Evolutionary conservation across 2,329 filamentous ascomycete genomes (phyloP).

Genomic region (Arthrobotrys megalospora): DNA sequence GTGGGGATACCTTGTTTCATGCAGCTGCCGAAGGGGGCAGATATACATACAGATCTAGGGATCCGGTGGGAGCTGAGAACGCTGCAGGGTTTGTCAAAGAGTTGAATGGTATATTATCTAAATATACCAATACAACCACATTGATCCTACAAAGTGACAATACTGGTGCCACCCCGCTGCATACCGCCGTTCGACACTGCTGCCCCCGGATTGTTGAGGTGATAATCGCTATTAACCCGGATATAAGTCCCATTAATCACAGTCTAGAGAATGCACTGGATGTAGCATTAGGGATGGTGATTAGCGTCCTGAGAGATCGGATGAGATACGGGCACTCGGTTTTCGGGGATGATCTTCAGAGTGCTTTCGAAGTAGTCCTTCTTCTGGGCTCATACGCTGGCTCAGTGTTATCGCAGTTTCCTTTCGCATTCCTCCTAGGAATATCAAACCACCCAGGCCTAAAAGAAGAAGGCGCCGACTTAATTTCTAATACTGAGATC

Average conservation of each 20-base stretch:
- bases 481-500: slow-evolving; percentile 4
- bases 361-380: neutral
- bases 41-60: too few species aligned
- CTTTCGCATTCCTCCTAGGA: neutral
- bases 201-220: neutral
- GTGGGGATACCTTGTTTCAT: slow-evolving; percentile 10
- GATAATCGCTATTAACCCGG: slow-evolving; percentile 24
- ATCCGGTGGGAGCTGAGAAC: too few species aligned
- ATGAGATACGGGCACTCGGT: neutral
- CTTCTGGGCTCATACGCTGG: neutral
- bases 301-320: neutral
- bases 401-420: neutral
- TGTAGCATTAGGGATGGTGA: neutral
- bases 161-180: neutral
- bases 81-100: slow-evolving; percentile 5
- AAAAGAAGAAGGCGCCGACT: too few species aligned
- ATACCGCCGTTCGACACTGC: neutral
- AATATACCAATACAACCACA: slow-evolving; percentile 19
- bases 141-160: neutral
- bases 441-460: neutral
- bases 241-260: neutral
- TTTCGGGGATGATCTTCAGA: neutral
- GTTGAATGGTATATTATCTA: slow-evolving; percentile 12
- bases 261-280: neutral
- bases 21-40: neutral